Percentiles rank a stretch among this genome's conserved stretches.
These are phyloP conservation scores for Chaetomium sp. DNA, from an alignment of 2,329 filamentous ascomycete species.

Conservation along the genomic window DNA sequence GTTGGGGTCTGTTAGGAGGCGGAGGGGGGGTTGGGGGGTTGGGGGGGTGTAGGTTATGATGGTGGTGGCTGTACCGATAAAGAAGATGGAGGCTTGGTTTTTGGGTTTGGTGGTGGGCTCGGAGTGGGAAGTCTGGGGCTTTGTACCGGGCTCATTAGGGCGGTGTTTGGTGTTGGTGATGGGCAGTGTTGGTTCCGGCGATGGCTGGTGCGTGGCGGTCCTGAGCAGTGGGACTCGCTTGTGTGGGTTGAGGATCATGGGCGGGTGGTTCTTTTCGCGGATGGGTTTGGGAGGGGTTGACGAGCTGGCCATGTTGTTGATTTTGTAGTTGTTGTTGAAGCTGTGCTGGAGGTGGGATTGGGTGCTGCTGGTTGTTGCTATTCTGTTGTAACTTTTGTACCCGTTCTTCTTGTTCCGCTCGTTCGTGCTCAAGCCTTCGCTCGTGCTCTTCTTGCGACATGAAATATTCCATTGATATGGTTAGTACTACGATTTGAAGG, in stretches of 20 bases:
- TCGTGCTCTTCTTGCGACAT: conserved; percentile 10
- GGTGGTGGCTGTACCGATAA: conserved; percentile 52
- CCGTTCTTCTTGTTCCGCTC: too few species aligned
- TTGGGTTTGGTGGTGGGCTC: conserved; percentile 13
- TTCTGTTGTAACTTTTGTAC: background rate
- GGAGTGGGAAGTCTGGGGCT: too few species aligned
- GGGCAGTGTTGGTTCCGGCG: conserved; percentile 17
- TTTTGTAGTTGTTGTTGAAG: background rate
- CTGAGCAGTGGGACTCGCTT: conserved; percentile 28
- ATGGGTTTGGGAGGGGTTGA: background rate
- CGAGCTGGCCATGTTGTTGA: background rate
- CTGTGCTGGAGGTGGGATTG: background rate
- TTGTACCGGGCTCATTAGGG: too few species aligned
- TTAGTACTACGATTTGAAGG: background rate
- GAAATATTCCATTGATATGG: conserved; percentile 7
- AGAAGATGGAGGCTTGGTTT: conserved; percentile 39
- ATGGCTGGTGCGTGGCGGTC: conserved; percentile 20
- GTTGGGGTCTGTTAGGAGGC: conserved; percentile 54
- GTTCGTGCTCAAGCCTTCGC: background rate
- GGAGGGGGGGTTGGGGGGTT: conserved; percentile 43
- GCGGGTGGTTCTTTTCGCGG: conserved; percentile 4
- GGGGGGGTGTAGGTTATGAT: conserved; percentile 30
- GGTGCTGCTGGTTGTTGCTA: background rate
- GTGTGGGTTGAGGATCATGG: conserved; percentile 14
- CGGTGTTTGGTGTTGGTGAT: conserved; percentile 24